Evolutionary conservation across 805 yeast species (phyloP).

Genomic region (Pichia californica): DNA sequence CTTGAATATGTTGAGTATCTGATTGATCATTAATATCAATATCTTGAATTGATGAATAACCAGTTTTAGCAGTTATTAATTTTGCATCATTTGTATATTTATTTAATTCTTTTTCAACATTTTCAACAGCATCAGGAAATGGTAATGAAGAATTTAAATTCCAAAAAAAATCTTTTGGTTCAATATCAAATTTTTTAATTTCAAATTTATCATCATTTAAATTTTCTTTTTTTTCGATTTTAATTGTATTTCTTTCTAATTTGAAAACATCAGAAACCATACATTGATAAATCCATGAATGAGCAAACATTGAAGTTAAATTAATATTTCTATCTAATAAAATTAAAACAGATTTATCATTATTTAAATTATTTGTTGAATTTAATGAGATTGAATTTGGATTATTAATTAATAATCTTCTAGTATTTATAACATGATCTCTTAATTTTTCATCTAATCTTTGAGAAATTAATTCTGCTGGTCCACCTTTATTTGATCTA

Average conservation of each 20-base stretch:
- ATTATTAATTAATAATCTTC: slow-evolving; percentile 16
- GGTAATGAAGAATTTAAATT: slow-evolving; percentile 74
- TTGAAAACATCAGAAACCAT: slow-evolving; percentile 89
- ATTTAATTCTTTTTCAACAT: slow-evolving; percentile 78
- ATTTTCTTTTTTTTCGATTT: slow-evolving; percentile 40
- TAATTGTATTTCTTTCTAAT: slow-evolving; percentile 75
- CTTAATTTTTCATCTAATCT: slow-evolving; percentile 78
- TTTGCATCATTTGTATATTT: slow-evolving; percentile 82
- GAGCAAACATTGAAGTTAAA: slow-evolving; percentile 88
- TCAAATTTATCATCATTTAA: slow-evolving; percentile 25
- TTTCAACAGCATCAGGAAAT: slow-evolving; percentile 98
- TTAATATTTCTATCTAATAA: slow-evolving; percentile 86
- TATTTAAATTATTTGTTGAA: slow-evolving; percentile 10
- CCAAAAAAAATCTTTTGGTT: slow-evolving; percentile 95
- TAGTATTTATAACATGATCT: slow-evolving; percentile 75
- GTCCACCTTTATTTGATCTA: slow-evolving; percentile 86
- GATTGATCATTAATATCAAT: slow-evolving; percentile 52
- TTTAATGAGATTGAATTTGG: slow-evolving; percentile 3
- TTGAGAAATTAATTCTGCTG: slow-evolving; percentile 91
- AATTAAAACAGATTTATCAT: slow-evolving; percentile 68
- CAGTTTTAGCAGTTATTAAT: slow-evolving; percentile 72
- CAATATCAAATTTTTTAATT: slow-evolving; percentile 71
- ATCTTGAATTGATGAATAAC: slow-evolving; percentile 67
- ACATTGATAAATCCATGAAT: slow-evolving; percentile 97
- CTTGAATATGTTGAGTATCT: slow-evolving; percentile 66